Base-by-base conservation (phyloP, 805 yeast genomes). In the Yarrowia sp. region DNA sequence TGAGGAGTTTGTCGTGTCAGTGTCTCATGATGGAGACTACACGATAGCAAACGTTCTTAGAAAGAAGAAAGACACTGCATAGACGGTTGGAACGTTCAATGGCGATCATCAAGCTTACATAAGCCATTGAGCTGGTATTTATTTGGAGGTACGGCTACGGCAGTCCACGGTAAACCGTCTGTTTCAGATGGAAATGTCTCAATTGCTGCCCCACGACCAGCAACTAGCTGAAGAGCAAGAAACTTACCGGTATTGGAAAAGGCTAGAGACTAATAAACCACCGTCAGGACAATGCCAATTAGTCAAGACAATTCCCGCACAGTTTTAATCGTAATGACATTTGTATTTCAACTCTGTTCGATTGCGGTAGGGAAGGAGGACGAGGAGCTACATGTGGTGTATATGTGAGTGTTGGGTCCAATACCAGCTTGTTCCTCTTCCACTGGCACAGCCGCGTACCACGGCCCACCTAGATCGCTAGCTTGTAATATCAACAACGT, bases 11-110 rank as follows among this genome's bases (percentile, higher is more conserved):
- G 72, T 85, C 17, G 72, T 86, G 2, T 82, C 86, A 19, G 66
- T 89, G 1, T 84, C 89, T 43, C 93, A 89, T 72, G 95, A 89
- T 73, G 84, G 82, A 0, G 90, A 83, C 38, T 73, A 80, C 9
- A 76, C 90, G 9, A 77, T 84, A 30, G 85, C 91, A 7, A 81
- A 82, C 9, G 89, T 87, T 1, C 12, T 58, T 13, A n/a, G 64
- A 40, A 58, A n/a, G 40, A 15, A 33, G 12, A 58, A 33, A 40
- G 36, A 33, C 30, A 24, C 30, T 24, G 30, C 30, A 24, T 24
- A 24, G 30, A 24, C 30, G 7, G 30, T 24, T 24, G 30, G 30
- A 24, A 24, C 30, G 30, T 7, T 24, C 30, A 24, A 24, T 24
- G 30, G 30, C 30, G 30, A 24, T 24, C 30, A 24, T 7, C 30